Conservation (phyloP, 371 early-diverging fungal species). For the Blyttiomyces sp. region DNA sequence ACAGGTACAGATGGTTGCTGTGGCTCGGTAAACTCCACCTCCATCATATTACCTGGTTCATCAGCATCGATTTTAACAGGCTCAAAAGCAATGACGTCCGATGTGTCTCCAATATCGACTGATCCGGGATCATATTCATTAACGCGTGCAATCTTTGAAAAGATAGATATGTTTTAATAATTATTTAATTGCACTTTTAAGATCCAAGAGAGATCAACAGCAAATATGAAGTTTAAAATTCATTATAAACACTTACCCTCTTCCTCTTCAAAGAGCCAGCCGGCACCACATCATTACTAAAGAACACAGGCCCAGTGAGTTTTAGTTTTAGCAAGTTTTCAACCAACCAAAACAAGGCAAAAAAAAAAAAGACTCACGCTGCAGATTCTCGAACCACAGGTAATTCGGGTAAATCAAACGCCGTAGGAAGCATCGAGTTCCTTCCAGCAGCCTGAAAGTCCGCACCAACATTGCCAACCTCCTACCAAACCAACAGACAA, state of each 20-base stretch:
- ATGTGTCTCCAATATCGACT: neutral
- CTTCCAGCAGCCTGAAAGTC: neutral
- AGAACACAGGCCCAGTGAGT: too few species aligned
- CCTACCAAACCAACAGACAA: neutral
- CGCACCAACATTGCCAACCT: neutral
- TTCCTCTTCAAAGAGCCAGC: too few species aligned
- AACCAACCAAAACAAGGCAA: neutral
- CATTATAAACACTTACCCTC: neutral
- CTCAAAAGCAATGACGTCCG: neutral
- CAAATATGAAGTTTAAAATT: neutral
- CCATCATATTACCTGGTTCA: neutral
- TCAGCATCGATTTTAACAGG: neutral
- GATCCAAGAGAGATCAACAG: neutral
- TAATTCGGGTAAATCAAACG: conserved; percentile 4
- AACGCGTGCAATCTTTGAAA: conserved; percentile 6
- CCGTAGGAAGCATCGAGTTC: conserved; percentile 3
- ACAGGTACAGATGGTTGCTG: neutral
- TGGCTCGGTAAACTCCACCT: neutral
- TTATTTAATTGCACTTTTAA: neutral
- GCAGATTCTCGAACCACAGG: conserved; percentile 11
- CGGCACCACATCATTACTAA: too few species aligned
- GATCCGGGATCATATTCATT: conserved; percentile 3
- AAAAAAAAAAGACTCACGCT: neutral
- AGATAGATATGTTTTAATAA: neutral
- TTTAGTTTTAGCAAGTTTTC: too few species aligned